Percentiles rank a stretch among this genome's conserved stretches.
Conservation (phyloP, 2,329 filamentous ascomycete genomes). For the Periconia macrospinosa region DNA sequence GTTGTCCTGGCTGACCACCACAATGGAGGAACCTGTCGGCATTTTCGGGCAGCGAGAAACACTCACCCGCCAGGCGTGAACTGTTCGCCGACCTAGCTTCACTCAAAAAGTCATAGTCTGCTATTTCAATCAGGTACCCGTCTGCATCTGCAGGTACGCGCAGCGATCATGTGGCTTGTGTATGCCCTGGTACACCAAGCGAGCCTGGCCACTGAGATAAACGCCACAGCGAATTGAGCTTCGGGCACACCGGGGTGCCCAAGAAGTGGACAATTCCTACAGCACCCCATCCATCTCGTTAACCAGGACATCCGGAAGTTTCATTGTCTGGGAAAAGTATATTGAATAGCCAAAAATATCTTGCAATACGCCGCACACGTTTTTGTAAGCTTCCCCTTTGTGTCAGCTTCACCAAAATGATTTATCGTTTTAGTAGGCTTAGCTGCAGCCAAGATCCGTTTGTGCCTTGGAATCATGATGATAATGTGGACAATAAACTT, state of each 20-base stretch:
- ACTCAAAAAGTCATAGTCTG: constrained; percentile 1
- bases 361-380: background rate
- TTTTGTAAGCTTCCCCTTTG: background rate
- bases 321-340: background rate
- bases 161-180: constrained; percentile 27
- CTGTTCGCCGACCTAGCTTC: background rate
- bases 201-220: constrained; percentile 13
- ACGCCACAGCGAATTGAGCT: constrained; percentile 25
- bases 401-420: background rate
- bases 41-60: constrained; percentile 1
- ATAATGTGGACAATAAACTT: background rate
- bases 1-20: constrained; percentile 2
- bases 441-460: background rate
- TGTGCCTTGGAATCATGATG: background rate
- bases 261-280: background rate
- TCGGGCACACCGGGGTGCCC: constrained; percentile 26
- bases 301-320: background rate
- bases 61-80: background rate
- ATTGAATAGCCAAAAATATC: background rate
- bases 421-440: constrained; percentile 1
- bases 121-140: constrained; percentile 13
- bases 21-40: background rate
- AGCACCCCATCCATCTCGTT: background rate
- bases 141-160: constrained; percentile 41
- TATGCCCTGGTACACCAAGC: constrained; percentile 17